Evolutionary conservation across 169 alveolate species (phyloP).

Genomic region (Plasmodium inui): DNA sequence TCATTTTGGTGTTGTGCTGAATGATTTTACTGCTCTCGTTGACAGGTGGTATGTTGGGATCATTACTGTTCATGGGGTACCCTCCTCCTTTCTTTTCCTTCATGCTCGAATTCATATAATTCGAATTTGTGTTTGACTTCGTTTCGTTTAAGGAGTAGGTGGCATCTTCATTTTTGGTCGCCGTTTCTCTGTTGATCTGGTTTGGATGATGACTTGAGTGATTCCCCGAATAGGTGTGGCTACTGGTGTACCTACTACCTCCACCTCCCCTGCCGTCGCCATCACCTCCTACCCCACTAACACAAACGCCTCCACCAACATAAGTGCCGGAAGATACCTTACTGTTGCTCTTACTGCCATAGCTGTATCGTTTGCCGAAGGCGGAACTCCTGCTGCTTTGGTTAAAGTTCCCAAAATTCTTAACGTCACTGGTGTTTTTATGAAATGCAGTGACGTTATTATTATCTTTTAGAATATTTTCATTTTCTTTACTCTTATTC

Average conservation of each 20-base stretch:
- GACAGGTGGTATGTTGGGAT: background rate
- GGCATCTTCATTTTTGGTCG: background rate
- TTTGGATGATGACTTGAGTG: background rate
- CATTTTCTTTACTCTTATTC: conserved; percentile 61
- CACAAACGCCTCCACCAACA: background rate
- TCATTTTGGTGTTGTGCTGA: conserved; percentile 1
- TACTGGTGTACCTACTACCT: background rate
- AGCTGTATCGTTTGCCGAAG: conserved; percentile 17
- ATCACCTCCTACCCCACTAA: background rate
- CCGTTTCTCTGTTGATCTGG: conserved; percentile 13
- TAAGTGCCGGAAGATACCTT: conserved; percentile 1
- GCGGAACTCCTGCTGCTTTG: conserved; percentile 32
- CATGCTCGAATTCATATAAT: background rate
- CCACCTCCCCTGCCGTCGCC: background rate
- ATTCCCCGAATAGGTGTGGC: background rate
- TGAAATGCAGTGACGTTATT: conserved; percentile 14
- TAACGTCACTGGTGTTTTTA: conserved; percentile 49
- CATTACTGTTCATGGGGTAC: background rate
- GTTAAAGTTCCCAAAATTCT: conserved; percentile 16
- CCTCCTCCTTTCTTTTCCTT: conserved; percentile 34
- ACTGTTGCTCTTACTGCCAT: background rate
- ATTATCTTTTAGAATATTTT: conserved; percentile 37
- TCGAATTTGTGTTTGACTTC: conserved; percentile 42
- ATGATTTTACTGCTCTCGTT: conserved; percentile 22
- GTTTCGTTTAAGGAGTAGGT: conserved; percentile 24